Evolutionary conservation across 441 rosid genomes (phyloP).

Genomic region (Cnidoscolus chayamansa): DNA sequence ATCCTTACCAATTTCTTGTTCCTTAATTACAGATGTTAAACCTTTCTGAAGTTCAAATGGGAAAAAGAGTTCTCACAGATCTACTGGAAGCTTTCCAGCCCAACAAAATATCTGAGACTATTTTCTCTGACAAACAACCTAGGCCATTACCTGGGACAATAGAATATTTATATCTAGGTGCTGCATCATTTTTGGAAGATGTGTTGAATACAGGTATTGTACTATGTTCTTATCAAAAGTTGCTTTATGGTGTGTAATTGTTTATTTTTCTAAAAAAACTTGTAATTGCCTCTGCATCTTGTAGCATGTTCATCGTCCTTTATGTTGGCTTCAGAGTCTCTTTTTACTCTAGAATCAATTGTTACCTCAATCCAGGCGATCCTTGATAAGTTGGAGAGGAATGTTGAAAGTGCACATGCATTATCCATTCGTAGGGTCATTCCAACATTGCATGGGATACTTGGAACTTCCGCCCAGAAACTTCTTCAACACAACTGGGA

Average conservation of each 20-base stretch:
- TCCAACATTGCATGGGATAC: slow-evolving; percentile 40
- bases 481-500: slow-evolving; percentile 62
- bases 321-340: slow-evolving; percentile 60
- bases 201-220: slow-evolving; percentile 52
- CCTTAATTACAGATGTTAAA: slow-evolving; percentile 47
- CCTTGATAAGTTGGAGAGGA: slow-evolving; percentile 40
- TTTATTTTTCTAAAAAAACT: no score
- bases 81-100: slow-evolving; percentile 70
- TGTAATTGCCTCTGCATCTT: slow-evolving; percentile 25
- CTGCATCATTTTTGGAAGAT: slow-evolving; percentile 59
- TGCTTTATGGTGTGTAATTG: slow-evolving; percentile 9
- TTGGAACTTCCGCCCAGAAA: slow-evolving; percentile 66
- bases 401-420: slow-evolving; percentile 27
- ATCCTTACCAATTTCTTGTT: not conserved
- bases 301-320: slow-evolving; percentile 85
- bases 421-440: slow-evolving; percentile 36
- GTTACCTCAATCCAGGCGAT: slow-evolving; percentile 41
- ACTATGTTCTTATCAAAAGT: slow-evolving; percentile 12
- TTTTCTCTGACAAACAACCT: slow-evolving; percentile 39
- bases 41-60: slow-evolving; percentile 51
- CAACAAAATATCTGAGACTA: slow-evolving; percentile 31
- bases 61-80: slow-evolving; percentile 46
- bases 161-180: slow-evolving; percentile 62
- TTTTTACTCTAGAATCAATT: slow-evolving; percentile 59
- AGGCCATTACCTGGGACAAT: slow-evolving; percentile 53